Evolutionary conservation across 192 early-diverging fungal genomes (phyloP).

Genomic region (Coemansia furcata): DNA sequence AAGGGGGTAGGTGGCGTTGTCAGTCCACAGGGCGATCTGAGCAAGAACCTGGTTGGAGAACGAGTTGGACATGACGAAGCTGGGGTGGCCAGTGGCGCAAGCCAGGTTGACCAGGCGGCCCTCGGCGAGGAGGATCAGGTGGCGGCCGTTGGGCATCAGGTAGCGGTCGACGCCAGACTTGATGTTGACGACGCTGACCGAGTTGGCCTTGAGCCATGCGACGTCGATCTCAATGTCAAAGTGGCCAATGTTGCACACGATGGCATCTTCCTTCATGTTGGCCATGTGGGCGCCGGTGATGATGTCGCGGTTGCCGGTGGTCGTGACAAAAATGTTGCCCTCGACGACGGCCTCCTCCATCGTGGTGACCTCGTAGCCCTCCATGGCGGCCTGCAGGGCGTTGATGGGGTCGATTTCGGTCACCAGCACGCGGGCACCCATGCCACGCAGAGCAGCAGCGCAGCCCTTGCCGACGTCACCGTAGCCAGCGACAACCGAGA

Average conservation of each 20-base stretch:
- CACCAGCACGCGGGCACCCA: constrained; percentile 97
- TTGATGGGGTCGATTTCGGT: constrained; percentile 99
- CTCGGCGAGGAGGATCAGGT: constrained; percentile 97
- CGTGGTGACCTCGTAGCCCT: constrained; percentile 99
- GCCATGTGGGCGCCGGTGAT: constrained; percentile 90
- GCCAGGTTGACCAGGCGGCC: constrained; percentile 99
- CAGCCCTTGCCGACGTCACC: constrained; percentile 99
- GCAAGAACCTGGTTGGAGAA: constrained; percentile 99
- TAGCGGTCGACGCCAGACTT: constrained; percentile 99
- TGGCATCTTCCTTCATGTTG: constrained; percentile 96
- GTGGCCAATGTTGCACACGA: constrained; percentile 99
- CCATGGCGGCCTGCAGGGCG: constrained; percentile 98
- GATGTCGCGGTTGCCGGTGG: constrained; percentile 98
- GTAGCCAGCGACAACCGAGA: constrained; percentile 97
- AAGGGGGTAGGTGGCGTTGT: constrained; percentile 78
- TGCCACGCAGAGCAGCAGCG: constrained; percentile 94
- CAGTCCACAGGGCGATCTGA: constrained; percentile 98
- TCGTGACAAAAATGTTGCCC: constrained; percentile 98
- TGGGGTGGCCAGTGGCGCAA: constrained; percentile 98
- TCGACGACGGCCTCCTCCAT: constrained; percentile 92
- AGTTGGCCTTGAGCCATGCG: constrained; percentile 97
- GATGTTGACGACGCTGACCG: constrained; percentile 85
- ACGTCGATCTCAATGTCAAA: constrained; percentile 99
- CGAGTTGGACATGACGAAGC: constrained; percentile 99
- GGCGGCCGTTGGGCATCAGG: constrained; percentile 83